These are phyloP conservation scores for Sporisorium scitamineum DNA, from an alignment of 1,284 basidiomycete species.

Conservation along the genomic window DNA sequence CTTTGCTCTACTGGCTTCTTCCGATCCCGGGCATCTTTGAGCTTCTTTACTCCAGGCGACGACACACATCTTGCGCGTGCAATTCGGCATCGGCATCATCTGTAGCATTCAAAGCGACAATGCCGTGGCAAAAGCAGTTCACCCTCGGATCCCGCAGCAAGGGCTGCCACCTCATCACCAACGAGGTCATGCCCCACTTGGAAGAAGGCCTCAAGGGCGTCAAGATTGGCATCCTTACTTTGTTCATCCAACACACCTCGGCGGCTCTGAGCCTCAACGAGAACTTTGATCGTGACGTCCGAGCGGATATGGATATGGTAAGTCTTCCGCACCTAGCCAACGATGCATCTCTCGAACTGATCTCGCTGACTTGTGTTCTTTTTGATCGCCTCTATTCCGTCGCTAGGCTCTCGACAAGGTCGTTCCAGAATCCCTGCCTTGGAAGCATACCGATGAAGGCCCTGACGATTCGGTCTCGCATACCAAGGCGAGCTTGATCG, in stretches of 20 bases:
- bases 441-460: conserved; percentile 88
- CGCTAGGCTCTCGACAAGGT: conserved; percentile 75
- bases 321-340: conserved; percentile 13
- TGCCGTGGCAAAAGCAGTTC: conserved; percentile 95
- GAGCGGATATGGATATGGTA: conserved; percentile 72
- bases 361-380: neutral
- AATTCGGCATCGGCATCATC: neutral
- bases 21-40: conserved; percentile 49
- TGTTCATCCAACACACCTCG: conserved; percentile 85
- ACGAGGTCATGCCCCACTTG: conserved; percentile 80
- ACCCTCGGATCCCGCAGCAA: conserved; percentile 71
- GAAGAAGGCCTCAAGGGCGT: conserved; percentile 76
- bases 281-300: conserved; percentile 79
- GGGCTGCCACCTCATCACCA: conserved; percentile 85
- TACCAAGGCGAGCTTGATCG: conserved; percentile 86
- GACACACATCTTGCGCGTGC: conserved; percentile 3
- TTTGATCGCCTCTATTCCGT: too few relatives aligned
- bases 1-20: conserved; percentile 43
- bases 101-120: conserved; percentile 67
- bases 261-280: conserved; percentile 89
- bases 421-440: conserved; percentile 86
- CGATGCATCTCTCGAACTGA: neutral
- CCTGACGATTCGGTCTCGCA: conserved; percentile 75
- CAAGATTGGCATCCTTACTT: conserved; percentile 68
- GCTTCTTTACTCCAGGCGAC: conserved; percentile 21